Evolutionary conservation across 2,329 filamentous ascomycete species (phyloP).

Genomic region (Penicillium sp.): DNA sequence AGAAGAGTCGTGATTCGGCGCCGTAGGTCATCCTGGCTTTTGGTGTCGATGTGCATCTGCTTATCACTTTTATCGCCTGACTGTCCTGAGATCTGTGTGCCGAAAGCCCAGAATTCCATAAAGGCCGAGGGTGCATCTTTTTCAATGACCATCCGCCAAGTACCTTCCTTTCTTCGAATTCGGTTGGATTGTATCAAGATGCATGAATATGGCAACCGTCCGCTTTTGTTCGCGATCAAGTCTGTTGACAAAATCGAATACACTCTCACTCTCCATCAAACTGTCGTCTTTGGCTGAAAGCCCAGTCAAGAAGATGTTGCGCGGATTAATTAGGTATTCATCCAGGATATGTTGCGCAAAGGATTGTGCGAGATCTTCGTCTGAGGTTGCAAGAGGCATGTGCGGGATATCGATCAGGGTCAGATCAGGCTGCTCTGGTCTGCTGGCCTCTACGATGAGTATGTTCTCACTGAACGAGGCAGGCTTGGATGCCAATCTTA

Average conservation of each 20-base stretch:
- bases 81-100: background rate
- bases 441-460: slow-evolving; percentile 57
- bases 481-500: slow-evolving; percentile 45
- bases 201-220: slow-evolving; percentile 48
- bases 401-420: slow-evolving; percentile 62
- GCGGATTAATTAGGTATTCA: slow-evolving; percentile 54
- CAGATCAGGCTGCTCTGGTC: slow-evolving; percentile 57
- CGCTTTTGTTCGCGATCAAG: slow-evolving; percentile 33
- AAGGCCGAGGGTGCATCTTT: slow-evolving; percentile 44
- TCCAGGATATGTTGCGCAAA: slow-evolving; percentile 51
- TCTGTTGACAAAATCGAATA: slow-evolving; percentile 48
- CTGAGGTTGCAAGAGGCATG: slow-evolving; percentile 53
- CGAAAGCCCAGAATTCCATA: slow-evolving; percentile 44
- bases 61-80: background rate
- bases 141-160: slow-evolving; percentile 39
- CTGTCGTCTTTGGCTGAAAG: slow-evolving; percentile 51
- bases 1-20: background rate
- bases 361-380: slow-evolving; percentile 51
- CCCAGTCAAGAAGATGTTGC: slow-evolving; percentile 59
- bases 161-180: slow-evolving; percentile 36
- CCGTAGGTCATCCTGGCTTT: slow-evolving; percentile 21
- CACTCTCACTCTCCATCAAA: slow-evolving; percentile 57
- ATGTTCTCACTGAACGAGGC: slow-evolving; percentile 44
- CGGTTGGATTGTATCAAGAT: slow-evolving; percentile 41
- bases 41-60: slow-evolving; percentile 22